Conservation (phyloP, 2,329 filamentous ascomycete genomes). For the Exutisphaerella laricina region DNA sequence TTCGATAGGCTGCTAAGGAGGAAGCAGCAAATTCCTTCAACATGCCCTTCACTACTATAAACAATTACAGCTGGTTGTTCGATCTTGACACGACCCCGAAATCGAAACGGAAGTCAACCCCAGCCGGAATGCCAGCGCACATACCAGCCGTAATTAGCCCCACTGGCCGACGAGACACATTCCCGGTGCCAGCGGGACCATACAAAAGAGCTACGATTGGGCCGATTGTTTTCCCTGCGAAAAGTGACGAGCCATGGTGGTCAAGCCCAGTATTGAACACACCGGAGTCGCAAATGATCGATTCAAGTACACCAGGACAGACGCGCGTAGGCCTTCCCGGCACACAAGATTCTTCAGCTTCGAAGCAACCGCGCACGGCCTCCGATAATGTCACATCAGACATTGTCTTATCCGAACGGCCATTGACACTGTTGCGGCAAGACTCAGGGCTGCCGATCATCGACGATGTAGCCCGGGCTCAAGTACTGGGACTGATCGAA, state of each 20-base stretch:
- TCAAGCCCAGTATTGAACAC: not conserved
- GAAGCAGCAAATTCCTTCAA: slow-evolving; percentile 62
- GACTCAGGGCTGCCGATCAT: slow-evolving; percentile 7
- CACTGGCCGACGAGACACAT: too few species aligned
- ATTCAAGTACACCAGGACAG: not conserved
- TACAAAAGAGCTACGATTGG: not conserved
- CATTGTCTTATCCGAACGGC: slow-evolving; percentile 2
- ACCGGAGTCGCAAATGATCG: not conserved
- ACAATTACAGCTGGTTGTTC: slow-evolving; percentile 60
- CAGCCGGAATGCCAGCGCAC: not conserved
- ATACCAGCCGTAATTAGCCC: not conserved
- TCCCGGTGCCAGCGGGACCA: too few species aligned
- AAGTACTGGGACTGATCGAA: slow-evolving; percentile 49
- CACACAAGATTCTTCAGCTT: not conserved
- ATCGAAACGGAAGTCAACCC: not conserved
- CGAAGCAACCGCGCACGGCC: not conserved
- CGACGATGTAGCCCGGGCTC: slow-evolving; percentile 38
- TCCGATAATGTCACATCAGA: not conserved
- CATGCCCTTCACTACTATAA: slow-evolving; percentile 58
- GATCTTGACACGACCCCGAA: slow-evolving; percentile 35
- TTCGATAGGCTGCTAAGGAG: too few species aligned
- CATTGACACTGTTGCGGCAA: slow-evolving; percentile 7
- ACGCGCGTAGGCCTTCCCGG: not conserved
- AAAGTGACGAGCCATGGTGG: too few species aligned
- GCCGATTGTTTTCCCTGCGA: too few species aligned